Base-by-base conservation (phyloP, 257 asterid species). In the Solanum peruvianum region DNA sequence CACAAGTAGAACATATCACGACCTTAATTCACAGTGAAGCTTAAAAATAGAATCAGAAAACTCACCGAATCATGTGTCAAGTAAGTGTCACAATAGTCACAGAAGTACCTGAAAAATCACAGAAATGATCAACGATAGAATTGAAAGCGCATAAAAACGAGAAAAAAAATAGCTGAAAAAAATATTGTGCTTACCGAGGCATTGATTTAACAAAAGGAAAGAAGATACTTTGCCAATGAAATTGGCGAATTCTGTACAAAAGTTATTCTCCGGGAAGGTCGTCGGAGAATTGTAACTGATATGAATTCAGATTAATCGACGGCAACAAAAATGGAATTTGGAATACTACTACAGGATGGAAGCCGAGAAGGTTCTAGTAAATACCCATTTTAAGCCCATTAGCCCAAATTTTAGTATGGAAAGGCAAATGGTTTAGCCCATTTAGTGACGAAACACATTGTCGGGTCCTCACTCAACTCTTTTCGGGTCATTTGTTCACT, bases 11-110 rank as follows among this genome's bases (percentile, higher is more conserved):
- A 56, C 52, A 6, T 76, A 77, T 77, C 83, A 77, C 60, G 44
- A 44, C 7, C 37, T 77, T 27, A 25, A 27, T 78, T 47, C 84
- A 47, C 11, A 29, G 10, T 47, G 67, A 81, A 29, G 69, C 69
- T 47, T 47, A 49, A 1, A 29, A 16, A 84, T 87, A 76, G 27
- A 41, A 73, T 37, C 45, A 71, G 31, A 47, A 18, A 80, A 82
- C 97, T 91, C 87, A 96, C 99, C 27, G 99, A 95, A 91, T 96
- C 99, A 84, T 96, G 99, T 29, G 99, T 96, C 90, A 96, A 92
- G 91, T 96, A 96, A 69, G 99, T 96, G 89, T 96, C 98, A 90
- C 99, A 96, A 73, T 96, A 96, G 87, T 96, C 99, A 84, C 99
- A 96, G 88, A 94, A 96, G 85, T 96, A 96, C 97, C 99, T 96